phyloP scores from a whole-genome alignment of 176 grass and related monocot genomes.

The Carex parvula region DNA sequence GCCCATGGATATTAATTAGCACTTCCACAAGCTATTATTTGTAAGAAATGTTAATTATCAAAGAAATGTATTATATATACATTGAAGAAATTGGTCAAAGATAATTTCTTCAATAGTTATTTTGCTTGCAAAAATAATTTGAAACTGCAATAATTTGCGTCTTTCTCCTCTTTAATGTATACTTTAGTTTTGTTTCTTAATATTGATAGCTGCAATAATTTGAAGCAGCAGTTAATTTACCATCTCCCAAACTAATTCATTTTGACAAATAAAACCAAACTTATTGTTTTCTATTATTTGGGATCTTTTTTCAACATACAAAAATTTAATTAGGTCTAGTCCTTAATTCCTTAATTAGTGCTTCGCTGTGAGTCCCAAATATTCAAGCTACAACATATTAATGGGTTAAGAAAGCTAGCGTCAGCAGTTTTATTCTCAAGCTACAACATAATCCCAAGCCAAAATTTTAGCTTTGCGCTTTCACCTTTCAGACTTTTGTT shows the following conservation, averaged over 20 bases:
- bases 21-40: constrained; percentile 9
- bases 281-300: neutral
- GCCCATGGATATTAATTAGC: constrained; percentile 61
- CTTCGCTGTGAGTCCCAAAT: neutral
- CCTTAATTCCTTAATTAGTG: neutral
- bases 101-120: neutral
- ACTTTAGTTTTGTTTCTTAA: neutral
- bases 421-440: neutral
- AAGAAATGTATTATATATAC: neutral
- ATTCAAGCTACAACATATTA: neutral
- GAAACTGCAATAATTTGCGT: neutral
- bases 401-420: neutral
- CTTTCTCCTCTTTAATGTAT: neutral
- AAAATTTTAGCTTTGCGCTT: neutral
- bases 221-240: neutral
- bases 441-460: too few species aligned
- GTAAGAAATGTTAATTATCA: neutral
- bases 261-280: neutral
- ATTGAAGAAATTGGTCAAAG: neutral
- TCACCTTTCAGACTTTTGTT: neutral
- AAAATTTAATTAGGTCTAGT: neutral
- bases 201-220: neutral
- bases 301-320: neutral
- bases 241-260: neutral
- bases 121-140: constrained; percentile 1